Evolutionary conservation across 2,329 filamentous ascomycete species (phyloP).

Genomic region (Pseudogymnoascus sp.): DNA sequence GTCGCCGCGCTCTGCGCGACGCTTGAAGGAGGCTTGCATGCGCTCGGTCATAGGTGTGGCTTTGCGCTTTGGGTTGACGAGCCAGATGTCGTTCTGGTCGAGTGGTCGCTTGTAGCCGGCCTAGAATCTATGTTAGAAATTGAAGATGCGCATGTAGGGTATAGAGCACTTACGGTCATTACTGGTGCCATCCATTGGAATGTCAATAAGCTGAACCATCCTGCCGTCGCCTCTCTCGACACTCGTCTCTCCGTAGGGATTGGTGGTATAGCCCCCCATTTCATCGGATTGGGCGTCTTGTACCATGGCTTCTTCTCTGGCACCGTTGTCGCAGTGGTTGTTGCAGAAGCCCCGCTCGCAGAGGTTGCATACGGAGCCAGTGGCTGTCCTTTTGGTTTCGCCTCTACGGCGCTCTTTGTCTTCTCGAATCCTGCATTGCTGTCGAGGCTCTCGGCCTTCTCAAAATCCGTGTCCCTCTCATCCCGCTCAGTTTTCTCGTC

Average conservation of each 20-base stretch:
- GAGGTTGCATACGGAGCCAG: neutral
- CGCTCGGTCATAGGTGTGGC: slow-evolving; percentile 61
- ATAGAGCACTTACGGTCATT: slow-evolving; percentile 56
- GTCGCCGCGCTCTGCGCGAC: slow-evolving; percentile 57
- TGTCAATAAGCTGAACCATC: slow-evolving; percentile 65
- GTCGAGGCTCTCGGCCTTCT: slow-evolving; percentile 17
- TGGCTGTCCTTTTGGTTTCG: neutral
- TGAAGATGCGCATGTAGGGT: neutral
- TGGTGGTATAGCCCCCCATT: slow-evolving; percentile 48
- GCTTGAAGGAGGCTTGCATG: slow-evolving; percentile 60
- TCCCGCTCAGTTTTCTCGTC: slow-evolving; percentile 23
- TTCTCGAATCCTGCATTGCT: slow-evolving; percentile 13
- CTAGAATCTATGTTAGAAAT: slow-evolving; percentile 34
- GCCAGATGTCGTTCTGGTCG: slow-evolving; percentile 79
- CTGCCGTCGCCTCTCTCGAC: slow-evolving; percentile 64
- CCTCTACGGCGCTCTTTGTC: neutral
- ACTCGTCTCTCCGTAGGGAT: slow-evolving; percentile 44
- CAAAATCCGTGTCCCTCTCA: slow-evolving; percentile 18
- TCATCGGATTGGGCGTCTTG: slow-evolving; percentile 52
- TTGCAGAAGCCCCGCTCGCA: neutral
- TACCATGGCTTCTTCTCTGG: slow-evolving; percentile 51
- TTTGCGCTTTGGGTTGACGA: slow-evolving; percentile 71
- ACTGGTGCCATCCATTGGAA: slow-evolving; percentile 89
- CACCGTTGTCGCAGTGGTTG: neutral
- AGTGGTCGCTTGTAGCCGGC: slow-evolving; percentile 78